Evolutionary conservation across 2,329 filamentous ascomycete species (phyloP), one percentile per base, ranked within the genome.

Genomic region (Aspergillus sp.): DNA sequence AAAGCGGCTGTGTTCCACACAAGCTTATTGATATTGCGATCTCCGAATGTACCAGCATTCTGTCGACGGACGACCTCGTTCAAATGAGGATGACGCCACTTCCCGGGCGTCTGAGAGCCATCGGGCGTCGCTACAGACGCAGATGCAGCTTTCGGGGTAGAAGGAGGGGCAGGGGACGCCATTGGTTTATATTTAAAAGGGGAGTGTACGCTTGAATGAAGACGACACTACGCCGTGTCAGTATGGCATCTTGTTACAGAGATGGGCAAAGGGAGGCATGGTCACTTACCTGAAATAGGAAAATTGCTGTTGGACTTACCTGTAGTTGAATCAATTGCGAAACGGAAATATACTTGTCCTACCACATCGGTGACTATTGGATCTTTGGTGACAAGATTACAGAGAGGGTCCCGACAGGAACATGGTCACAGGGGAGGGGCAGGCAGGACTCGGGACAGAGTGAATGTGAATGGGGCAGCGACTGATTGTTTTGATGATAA

Each of bases 31-130:
- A 95, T 78, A 66, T 96, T 94, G 73, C 85, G 86, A 68, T 93
- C 88, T 58, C 88, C 87, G 74, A 98, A 96, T 51, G 84, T 90
- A 13, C 88, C 87, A 19, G 88, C 88, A 74, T 91, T 88, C 72
- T 92, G 90, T 54, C 95, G 88, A 64, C 85, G 85, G 15, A 90
- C 87, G 73, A 99, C 96, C 77, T 98, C 94, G 70, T 92, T 85
- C 65, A 97, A 84, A 64, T 89, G 88, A 36, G 95, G 95, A 75
- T 99, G 95, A 71, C 88, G 86, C 94, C 95, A 99, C 72, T 88
- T 91, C 58, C 94, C 93, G 6, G 91, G 80, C 7, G 78, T 80
- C 17, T 73, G 74, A 8, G 71, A 72, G 52, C 70, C 70, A 52
- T 70, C 66, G n/a, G 70, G 67, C 8, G 66, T 58, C 60, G 75